Evolutionary conservation across 805 yeast genomes (phyloP).

Genomic region (Starmerella khaoyaiensis): DNA sequence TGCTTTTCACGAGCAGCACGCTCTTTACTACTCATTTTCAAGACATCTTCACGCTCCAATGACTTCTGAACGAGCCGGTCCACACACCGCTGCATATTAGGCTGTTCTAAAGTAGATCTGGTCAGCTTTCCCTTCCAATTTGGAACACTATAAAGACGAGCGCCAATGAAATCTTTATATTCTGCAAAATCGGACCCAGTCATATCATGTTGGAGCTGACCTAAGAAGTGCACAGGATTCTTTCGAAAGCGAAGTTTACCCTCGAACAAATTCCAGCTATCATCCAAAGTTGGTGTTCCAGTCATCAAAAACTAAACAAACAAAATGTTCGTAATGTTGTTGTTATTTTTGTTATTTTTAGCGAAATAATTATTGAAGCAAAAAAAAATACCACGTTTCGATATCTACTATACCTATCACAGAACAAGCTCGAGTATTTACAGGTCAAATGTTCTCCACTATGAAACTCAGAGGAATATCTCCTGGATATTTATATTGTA

Average conservation of each 20-base stretch:
- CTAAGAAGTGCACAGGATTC: constrained; percentile 27
- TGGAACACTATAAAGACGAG: constrained; percentile 24
- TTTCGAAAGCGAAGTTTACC: constrained; percentile 27
- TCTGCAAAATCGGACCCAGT: constrained; percentile 30
- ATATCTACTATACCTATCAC: no score
- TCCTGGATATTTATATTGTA: no score
- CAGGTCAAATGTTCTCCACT: no score
- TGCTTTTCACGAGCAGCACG: constrained; percentile 22
- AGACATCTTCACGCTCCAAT: constrained; percentile 23
- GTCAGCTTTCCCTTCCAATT: constrained; percentile 25
- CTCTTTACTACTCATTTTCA: constrained; percentile 20
- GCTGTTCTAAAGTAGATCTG: constrained; percentile 24
- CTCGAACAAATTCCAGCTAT: constrained; percentile 13
- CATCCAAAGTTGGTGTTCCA: no score
- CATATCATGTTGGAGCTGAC: constrained; percentile 24
- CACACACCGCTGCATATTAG: constrained; percentile 25
- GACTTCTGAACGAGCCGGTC: constrained; percentile 25
- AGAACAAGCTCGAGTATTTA: no score
- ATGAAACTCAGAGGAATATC: no score
- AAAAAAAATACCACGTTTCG: no score
- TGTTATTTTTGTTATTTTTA: no score
- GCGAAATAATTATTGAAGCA: no score
- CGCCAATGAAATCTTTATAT: constrained; percentile 30
- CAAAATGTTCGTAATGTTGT: no score
- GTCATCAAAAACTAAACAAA: no score